A percentile compares a stretch with the other conserved stretches of the same genome.
These are phyloP conservation scores for Kalaharituber pfeilii DNA, from an alignment of 2,329 filamentous ascomycete species.

Conservation along the genomic window DNA sequence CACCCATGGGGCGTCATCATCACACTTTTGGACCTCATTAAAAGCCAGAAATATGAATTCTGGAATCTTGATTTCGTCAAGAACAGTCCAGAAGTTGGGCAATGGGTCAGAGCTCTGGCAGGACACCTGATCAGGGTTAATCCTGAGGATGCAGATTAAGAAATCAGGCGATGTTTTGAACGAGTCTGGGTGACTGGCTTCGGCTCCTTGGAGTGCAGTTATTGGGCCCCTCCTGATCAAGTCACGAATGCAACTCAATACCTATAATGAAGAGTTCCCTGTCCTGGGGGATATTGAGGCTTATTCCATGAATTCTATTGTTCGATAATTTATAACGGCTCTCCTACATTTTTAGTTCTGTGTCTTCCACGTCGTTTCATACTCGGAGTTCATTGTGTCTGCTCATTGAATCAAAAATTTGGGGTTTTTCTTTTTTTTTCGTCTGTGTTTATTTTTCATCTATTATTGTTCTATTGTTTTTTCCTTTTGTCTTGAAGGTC, in stretches of 20 bases:
- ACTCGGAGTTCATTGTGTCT: neutral
- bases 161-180: neutral
- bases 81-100: constrained; percentile 57
- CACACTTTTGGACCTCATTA: constrained; percentile 72
- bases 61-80: constrained; percentile 90
- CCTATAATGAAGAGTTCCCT: neutral
- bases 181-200: neutral
- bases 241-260: neutral
- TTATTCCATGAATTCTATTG: neutral
- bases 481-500: neutral
- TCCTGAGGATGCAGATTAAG: neutral
- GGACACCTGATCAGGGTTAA: neutral
- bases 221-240: neutral
- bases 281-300: no score
- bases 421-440: neutral
- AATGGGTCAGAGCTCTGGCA: constrained; percentile 1
- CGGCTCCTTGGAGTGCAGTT: no score
- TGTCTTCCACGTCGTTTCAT: neutral
- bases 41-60: constrained; percentile 80
- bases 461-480: neutral
- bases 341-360: neutral
- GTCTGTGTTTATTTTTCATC: neutral
- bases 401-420: neutral
- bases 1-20: constrained; percentile 92
- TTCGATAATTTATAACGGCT: neutral